Percentiles rank a stretch among this genome's conserved stretches.
phyloP scores from a whole-genome alignment of 495 filamentous ascomycete genomes.

The Amorphotheca resinae region DNA sequence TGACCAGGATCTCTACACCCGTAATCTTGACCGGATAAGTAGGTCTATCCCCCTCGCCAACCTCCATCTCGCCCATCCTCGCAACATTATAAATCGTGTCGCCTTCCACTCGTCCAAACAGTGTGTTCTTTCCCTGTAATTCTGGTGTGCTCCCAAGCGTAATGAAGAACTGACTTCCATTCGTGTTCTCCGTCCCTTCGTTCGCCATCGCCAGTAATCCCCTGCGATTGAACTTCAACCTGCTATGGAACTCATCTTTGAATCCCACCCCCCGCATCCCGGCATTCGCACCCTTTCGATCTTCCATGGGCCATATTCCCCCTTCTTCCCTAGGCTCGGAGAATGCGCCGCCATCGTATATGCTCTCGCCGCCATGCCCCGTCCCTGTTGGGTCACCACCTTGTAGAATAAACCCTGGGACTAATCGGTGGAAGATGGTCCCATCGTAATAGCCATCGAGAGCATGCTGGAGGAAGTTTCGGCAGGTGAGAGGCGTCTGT shows the following conservation, averaged over 20 bases:
- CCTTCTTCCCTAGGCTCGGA: slow-evolving; percentile 33
- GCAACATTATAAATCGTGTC: slow-evolving; percentile 93
- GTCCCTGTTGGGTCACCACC: slow-evolving; percentile 79
- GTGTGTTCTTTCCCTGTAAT: slow-evolving; percentile 75
- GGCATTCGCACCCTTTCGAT: slow-evolving; percentile 42
- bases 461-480: slow-evolving; percentile 93
- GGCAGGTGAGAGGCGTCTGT: slow-evolving; percentile 78
- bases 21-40: slow-evolving; percentile 77
- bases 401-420: slow-evolving; percentile 85
- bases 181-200: slow-evolving; percentile 55
- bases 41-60: slow-evolving; percentile 74
- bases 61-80: slow-evolving; percentile 79
- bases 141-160: slow-evolving; percentile 75
- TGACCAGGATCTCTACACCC: slow-evolving; percentile 70
- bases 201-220: slow-evolving; percentile 93
- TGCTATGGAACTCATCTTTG: slow-evolving; percentile 81
- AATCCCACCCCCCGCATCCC: slow-evolving; percentile 47
- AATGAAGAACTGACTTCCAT: slow-evolving; percentile 95
- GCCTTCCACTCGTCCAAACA: slow-evolving; percentile 86
- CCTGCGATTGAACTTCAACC: slow-evolving; percentile 84
- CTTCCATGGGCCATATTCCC: slow-evolving; percentile 50
- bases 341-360: slow-evolving; percentile 77
- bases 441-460: slow-evolving; percentile 88
- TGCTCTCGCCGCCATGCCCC: slow-evolving; percentile 79
- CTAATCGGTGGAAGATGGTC: slow-evolving; percentile 87